phyloP scores from a whole-genome alignment of 257 asterid genomes.

The Jasminum sambac region DNA sequence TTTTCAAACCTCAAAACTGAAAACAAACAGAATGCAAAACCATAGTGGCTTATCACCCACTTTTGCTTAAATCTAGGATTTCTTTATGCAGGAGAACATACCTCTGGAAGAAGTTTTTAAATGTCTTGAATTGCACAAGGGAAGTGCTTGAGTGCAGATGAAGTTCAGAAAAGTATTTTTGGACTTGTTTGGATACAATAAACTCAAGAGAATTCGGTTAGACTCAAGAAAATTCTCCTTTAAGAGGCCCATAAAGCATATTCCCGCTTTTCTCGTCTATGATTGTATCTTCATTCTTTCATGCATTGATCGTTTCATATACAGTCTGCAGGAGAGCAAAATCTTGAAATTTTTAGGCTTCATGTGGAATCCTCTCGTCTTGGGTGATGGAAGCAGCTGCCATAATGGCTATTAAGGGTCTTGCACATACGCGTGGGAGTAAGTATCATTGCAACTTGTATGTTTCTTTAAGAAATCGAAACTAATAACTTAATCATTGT shows the following conservation, averaged over 20 bases:
- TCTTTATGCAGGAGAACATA: slow-evolving; percentile 44
- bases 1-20: too few relatives aligned
- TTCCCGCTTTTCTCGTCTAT: not conserved
- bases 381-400: slow-evolving; percentile 80
- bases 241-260: not conserved
- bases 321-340: slow-evolving; percentile 46
- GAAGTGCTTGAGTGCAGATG: slow-evolving; percentile 40
- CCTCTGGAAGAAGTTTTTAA: slow-evolving; percentile 54
- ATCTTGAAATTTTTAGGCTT: slow-evolving; percentile 56
- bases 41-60: too few relatives aligned
- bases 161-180: slow-evolving; percentile 38
- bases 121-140: slow-evolving; percentile 40
- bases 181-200: slow-evolving; percentile 48
- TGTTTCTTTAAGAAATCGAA: not conserved
- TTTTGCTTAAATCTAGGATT: not conserved
- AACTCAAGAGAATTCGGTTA: slow-evolving; percentile 55
- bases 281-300: not conserved
- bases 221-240: not conserved
- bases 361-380: slow-evolving; percentile 66
- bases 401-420: slow-evolving; percentile 59
- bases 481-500: not conserved
- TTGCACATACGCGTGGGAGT: slow-evolving; percentile 75
- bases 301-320: not conserved
- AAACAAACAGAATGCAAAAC: too few relatives aligned
- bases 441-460: slow-evolving; percentile 5